Evolutionary conservation across 306 rosid genomes (phyloP).

Genomic region (Cicer yamashitae): DNA sequence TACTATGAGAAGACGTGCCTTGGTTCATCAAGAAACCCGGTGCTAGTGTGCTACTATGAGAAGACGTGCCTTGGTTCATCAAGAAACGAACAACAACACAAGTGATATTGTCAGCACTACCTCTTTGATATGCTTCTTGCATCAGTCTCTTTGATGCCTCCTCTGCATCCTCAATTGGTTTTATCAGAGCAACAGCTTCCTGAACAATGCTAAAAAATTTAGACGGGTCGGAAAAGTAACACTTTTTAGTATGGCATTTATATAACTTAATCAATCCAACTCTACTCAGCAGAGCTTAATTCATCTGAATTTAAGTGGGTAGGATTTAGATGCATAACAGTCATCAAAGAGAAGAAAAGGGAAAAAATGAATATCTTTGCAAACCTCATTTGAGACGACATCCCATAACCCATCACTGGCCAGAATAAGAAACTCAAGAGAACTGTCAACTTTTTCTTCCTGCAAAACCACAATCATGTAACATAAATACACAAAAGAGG

Average conservation of each 20-base stretch:
- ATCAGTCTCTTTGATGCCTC: constrained; percentile 87
- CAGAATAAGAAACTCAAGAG: constrained; percentile 92
- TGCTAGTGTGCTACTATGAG: constrained; percentile 51
- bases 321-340: constrained; percentile 6
- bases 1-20: constrained; percentile 56
- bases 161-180: constrained; percentile 81
- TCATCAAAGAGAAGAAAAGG: neutral
- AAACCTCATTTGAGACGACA: constrained; percentile 95
- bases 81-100: constrained; percentile 92
- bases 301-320: constrained; percentile 21
- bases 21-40: constrained; percentile 76
- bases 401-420: constrained; percentile 99
- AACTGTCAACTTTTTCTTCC: constrained; percentile 90
- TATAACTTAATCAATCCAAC: neutral
- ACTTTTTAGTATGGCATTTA: neutral
- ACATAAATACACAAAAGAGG: constrained; percentile 22
- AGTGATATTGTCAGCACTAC: constrained; percentile 94
- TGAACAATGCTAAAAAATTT: constrained; percentile 40
- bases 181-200: constrained; percentile 91
- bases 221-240: neutral
- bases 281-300: neutral
- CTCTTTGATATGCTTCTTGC: constrained; percentile 88
- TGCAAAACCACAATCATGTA: constrained; percentile 50
- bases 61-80: constrained; percentile 62
- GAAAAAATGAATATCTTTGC: constrained; percentile 29